Conservation (phyloP, 768 basidiomycete genomes). For the Russula ochroleuca region DNA sequence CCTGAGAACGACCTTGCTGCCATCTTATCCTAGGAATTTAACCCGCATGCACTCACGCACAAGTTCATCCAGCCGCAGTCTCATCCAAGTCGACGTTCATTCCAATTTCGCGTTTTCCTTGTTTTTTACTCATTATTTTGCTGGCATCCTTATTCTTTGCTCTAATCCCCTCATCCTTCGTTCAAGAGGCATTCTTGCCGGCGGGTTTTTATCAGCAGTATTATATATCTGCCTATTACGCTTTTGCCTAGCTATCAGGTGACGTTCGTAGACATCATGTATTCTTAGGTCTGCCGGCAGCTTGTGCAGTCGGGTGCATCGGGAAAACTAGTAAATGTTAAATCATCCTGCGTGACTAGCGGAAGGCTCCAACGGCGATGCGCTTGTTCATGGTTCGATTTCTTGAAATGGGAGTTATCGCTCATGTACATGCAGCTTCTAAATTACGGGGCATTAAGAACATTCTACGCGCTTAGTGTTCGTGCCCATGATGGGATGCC, state of each 20-base stretch:
- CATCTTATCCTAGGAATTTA: slow-evolving; percentile 25
- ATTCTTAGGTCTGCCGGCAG: slow-evolving; percentile 30
- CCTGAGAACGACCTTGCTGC: slow-evolving; percentile 22
- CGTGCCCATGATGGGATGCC: slow-evolving; percentile 65
- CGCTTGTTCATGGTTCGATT: neutral
- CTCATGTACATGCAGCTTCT: neutral
- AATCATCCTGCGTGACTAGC: neutral
- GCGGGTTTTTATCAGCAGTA: slow-evolving; percentile 26
- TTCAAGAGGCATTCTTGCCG: slow-evolving; percentile 19
- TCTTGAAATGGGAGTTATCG: neutral
- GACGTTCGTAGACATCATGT: slow-evolving; percentile 33
- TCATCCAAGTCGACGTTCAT: slow-evolving; percentile 19
- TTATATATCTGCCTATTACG: slow-evolving; percentile 26
- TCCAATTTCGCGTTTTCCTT: slow-evolving; percentile 15
- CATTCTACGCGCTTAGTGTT: slow-evolving; percentile 27
- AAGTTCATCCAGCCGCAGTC: slow-evolving; percentile 19
- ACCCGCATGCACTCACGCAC: slow-evolving; percentile 20
- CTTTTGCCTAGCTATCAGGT: slow-evolving; percentile 20
- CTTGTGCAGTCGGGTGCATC: slow-evolving; percentile 17
- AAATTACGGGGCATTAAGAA: slow-evolving; percentile 18
- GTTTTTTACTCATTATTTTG: slow-evolving; percentile 15
- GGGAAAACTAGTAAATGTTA: slow-evolving; percentile 14
- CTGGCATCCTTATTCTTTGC: slow-evolving; percentile 22
- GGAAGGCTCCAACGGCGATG: neutral
- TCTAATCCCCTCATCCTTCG: slow-evolving; percentile 22